phyloP scores from a whole-genome alignment of 805 yeast genomes.

The Ogataea allantospora region DNA sequence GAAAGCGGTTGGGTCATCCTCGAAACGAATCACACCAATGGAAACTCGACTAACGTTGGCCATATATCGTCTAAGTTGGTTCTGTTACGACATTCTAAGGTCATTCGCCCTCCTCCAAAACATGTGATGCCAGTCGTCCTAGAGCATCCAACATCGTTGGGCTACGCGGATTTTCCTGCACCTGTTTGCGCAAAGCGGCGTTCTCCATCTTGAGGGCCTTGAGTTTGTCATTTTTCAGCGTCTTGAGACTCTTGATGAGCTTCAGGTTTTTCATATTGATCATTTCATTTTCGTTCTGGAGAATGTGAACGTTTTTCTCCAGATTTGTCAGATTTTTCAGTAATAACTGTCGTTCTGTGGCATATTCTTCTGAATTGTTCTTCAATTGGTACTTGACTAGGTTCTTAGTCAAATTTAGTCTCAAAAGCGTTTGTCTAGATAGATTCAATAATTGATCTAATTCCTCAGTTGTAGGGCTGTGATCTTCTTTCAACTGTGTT shows the following conservation, averaged over 20 bases:
- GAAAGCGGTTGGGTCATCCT: background rate
- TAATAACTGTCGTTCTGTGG: slow-evolving; percentile 33
- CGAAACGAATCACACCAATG: too few species aligned
- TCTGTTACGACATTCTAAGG: too few species aligned
- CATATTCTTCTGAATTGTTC: slow-evolving; percentile 28
- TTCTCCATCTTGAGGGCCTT: slow-evolving; percentile 31
- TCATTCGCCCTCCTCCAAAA: slow-evolving; percentile 31
- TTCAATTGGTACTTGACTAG: slow-evolving; percentile 30
- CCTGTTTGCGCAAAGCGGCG: slow-evolving; percentile 24
- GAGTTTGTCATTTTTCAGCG: slow-evolving; percentile 31
- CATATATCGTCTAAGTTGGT: too few species aligned
- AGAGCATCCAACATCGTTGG: slow-evolving; percentile 34
- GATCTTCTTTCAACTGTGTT: slow-evolving; percentile 2
- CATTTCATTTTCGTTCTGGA: slow-evolving; percentile 31
- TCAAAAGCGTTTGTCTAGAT: slow-evolving; percentile 25
- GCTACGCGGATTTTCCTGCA: slow-evolving; percentile 16
- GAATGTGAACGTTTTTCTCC: slow-evolving; percentile 27
- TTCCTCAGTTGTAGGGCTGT: slow-evolving; percentile 1
- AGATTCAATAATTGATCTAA: slow-evolving; percentile 10
- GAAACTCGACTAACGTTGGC: too few species aligned
- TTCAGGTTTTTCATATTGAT: slow-evolving; percentile 32
- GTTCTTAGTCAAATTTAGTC: slow-evolving; percentile 34
- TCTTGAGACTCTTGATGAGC: slow-evolving; percentile 31
- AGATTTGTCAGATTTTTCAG: slow-evolving; percentile 28
- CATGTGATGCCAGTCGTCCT: slow-evolving; percentile 36